Conservation (phyloP, 495 filamentous ascomycete species). For the Pyrenula massariospora region DNA sequence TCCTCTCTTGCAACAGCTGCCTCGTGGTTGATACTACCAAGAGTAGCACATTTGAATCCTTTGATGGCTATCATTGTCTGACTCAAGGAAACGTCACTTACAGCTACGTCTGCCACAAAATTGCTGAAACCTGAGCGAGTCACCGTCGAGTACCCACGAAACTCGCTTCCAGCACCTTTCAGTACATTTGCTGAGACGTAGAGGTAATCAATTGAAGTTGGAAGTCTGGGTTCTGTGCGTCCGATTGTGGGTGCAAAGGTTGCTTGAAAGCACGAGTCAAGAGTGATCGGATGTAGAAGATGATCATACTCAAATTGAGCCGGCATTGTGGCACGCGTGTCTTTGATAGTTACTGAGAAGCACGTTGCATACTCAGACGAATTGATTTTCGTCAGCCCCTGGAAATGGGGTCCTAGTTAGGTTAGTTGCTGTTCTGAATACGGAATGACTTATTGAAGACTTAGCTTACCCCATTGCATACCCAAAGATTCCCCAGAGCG, state of each 20-base stretch:
- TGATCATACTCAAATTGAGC: slow-evolving; percentile 25
- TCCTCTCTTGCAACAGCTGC: not conserved
- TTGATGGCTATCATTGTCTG: not conserved
- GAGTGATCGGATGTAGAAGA: slow-evolving; percentile 36
- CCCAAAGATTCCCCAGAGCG: not conserved
- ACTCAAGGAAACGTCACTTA: not conserved
- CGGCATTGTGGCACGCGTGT: slow-evolving; percentile 26
- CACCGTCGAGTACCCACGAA: not conserved
- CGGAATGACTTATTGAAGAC: not conserved
- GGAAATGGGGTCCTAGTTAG: not conserved
- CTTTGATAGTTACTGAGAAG: slow-evolving; percentile 13
- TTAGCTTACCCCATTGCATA: not conserved
- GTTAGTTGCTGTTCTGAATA: not conserved
- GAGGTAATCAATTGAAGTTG: not conserved
- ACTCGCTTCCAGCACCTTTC: not conserved
- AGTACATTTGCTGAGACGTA: not conserved
- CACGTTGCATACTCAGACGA: not conserved
- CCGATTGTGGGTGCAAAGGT: not conserved
- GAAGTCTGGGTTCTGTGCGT: not conserved
- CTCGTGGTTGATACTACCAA: not conserved
- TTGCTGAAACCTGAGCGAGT: not conserved
- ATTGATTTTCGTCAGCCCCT: not conserved
- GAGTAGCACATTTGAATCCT: not conserved
- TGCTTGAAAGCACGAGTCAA: slow-evolving; percentile 24
- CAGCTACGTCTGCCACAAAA: not conserved